Evolutionary conservation across 1,139 yeast species (phyloP).

Genomic region (Petasospora rhodanensis): DNA sequence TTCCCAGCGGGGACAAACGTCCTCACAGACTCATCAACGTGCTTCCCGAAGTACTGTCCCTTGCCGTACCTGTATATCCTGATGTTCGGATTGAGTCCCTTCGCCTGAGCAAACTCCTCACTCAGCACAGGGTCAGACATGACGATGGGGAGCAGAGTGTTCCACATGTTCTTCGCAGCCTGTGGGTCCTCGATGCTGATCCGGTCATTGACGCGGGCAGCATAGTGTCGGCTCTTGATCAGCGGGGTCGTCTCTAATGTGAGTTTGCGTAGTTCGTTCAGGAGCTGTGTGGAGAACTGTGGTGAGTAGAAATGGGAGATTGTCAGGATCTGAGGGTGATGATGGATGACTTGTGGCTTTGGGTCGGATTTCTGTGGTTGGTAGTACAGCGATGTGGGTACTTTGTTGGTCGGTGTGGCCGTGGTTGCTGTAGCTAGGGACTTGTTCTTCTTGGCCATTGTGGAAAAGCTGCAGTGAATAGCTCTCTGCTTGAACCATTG

Average conservation of each 20-base stretch:
- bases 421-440: not conserved
- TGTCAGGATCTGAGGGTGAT: slow-evolving; percentile 40
- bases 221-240: slow-evolving; percentile 48
- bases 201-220: slow-evolving; percentile 58
- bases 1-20: slow-evolving; percentile 29
- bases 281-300: slow-evolving; percentile 41
- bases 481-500: too few species aligned
- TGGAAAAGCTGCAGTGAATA: too few species aligned
- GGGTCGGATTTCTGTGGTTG: slow-evolving; percentile 17
- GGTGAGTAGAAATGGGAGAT: slow-evolving; percentile 41
- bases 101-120: slow-evolving; percentile 38
- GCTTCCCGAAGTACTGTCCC: slow-evolving; percentile 61
- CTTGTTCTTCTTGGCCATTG: slow-evolving; percentile 1
- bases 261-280: slow-evolving; percentile 32
- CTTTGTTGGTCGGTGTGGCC: slow-evolving; percentile 25
- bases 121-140: slow-evolving; percentile 21
- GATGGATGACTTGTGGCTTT: slow-evolving; percentile 1
- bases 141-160: slow-evolving; percentile 23
- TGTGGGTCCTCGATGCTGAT: slow-evolving; percentile 36
- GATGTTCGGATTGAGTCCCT: slow-evolving; percentile 54
- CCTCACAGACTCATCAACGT: slow-evolving; percentile 56
- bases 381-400: slow-evolving; percentile 28
- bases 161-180: slow-evolving; percentile 44
- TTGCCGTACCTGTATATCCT: slow-evolving; percentile 51
- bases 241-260: slow-evolving; percentile 46